A percentile compares a stretch with the other conserved stretches of the same genome.
These are phyloP conservation scores for Taphrina deformans DNA, from an alignment of 1,139 yeast species.

Conservation along the genomic window DNA sequence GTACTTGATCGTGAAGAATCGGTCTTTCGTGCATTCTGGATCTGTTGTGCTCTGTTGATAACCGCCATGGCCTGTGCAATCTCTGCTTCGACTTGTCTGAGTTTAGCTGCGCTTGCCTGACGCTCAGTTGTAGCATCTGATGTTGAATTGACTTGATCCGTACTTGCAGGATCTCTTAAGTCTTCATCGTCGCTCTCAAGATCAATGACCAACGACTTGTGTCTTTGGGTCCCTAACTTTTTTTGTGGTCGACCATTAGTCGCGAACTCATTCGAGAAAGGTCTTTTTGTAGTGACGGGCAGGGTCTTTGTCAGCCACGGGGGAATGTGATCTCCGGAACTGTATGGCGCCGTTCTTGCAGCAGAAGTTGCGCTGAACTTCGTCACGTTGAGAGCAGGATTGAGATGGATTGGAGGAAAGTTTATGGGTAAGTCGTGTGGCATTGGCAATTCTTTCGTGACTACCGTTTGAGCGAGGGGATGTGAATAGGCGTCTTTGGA, in stretches of 20 bases:
- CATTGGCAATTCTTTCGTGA: neutral
- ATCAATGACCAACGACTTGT: slow-evolving; percentile 16
- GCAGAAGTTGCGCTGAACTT: neutral
- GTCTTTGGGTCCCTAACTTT: neutral
- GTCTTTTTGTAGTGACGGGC: neutral
- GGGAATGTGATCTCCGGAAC: neutral
- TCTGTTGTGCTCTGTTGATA: slow-evolving; percentile 10
- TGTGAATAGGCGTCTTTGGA: neutral
- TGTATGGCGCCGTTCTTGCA: neutral
- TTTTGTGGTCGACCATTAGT: slow-evolving; percentile 1
- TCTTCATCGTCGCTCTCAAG: slow-evolving; percentile 22
- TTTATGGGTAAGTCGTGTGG: slow-evolving; percentile 4
- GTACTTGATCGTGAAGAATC: neutral
- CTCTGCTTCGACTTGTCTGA: slow-evolving; percentile 22
- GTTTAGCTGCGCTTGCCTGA: neutral
- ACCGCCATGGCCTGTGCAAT: slow-evolving; percentile 25
- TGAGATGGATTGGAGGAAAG: neutral
- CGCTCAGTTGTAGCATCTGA: neutral
- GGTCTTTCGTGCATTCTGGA: slow-evolving; percentile 6
- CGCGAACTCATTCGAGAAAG: neutral
- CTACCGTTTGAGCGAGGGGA: neutral
- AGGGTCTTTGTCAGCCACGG: neutral
- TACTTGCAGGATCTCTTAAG: no score
- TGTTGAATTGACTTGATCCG: neutral
- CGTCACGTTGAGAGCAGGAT: neutral